phyloP scores from a whole-genome alignment of 768 basidiomycete species.

The Leccinum truebloodii region DNA sequence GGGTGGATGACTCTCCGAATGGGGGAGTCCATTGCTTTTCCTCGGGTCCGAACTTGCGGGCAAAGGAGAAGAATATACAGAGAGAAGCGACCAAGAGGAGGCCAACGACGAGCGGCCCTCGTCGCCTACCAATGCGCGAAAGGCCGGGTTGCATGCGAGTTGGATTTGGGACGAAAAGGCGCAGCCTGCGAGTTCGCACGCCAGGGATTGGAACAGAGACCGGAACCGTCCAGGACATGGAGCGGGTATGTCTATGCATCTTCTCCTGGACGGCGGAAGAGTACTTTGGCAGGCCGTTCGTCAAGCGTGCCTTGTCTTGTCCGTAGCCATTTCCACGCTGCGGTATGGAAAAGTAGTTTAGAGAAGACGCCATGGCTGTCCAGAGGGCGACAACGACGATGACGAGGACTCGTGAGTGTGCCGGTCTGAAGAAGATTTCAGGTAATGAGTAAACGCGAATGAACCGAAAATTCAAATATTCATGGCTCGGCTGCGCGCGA shows the following conservation, averaged over 20 bases:
- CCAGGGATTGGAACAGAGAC: conserved; percentile 63
- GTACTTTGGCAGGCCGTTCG: conserved; percentile 47
- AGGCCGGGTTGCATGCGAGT: conserved; percentile 57
- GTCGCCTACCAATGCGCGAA: conserved; percentile 57
- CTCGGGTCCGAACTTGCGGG: conserved; percentile 59
- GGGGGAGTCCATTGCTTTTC: conserved; percentile 65
- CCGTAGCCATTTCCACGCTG: conserved; percentile 47
- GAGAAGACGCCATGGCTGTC: conserved; percentile 45
- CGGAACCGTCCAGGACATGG: conserved; percentile 58
- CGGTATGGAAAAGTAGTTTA: conserved; percentile 47
- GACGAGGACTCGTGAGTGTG: conserved; percentile 21
- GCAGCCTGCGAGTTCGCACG: conserved; percentile 53
- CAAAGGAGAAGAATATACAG: conserved; percentile 61
- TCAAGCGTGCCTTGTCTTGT: conserved; percentile 42
- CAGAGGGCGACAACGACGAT: conserved; percentile 16
- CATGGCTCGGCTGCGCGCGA: conserved; percentile 16
- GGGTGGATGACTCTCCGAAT: conserved; percentile 63
- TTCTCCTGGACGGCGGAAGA: conserved; percentile 70
- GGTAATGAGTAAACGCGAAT: conserved; percentile 8
- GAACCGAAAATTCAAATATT: conserved; percentile 19
- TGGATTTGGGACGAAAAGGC: conserved; percentile 62
- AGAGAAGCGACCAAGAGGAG: conserved; percentile 46
- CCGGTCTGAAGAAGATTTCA: conserved; percentile 17
- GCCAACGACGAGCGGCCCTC: conserved; percentile 55
- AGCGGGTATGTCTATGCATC: conserved; percentile 46